Conservation (phyloP, 768 basidiomycete species). For the Lactifluus rugatus region DNA sequence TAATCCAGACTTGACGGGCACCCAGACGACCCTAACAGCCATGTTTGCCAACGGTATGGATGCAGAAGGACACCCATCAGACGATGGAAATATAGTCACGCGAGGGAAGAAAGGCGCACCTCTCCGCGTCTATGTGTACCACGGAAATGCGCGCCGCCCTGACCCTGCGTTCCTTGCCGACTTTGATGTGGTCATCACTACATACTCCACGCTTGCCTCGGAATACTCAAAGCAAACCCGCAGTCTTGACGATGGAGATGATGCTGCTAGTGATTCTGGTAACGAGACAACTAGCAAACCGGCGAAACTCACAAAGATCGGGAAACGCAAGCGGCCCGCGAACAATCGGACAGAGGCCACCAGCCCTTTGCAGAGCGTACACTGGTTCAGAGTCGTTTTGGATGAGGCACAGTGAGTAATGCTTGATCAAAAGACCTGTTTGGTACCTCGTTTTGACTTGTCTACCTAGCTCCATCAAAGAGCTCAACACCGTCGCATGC, state of each 20-base stretch:
- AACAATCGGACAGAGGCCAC: constrained; percentile 40
- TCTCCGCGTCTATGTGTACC: constrained; percentile 89
- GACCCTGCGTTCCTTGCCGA: constrained; percentile 84
- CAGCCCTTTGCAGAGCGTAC: constrained; percentile 85
- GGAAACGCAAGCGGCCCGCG: constrained; percentile 28
- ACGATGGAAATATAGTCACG: neutral
- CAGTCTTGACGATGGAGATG: constrained; percentile 60
- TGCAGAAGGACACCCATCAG: neutral
- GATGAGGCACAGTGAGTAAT: constrained; percentile 90
- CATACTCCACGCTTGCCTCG: constrained; percentile 89
- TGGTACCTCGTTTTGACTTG: neutral
- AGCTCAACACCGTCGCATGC: constrained; percentile 87
- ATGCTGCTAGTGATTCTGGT: constrained; percentile 53
- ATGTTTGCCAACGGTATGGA: constrained; percentile 10
- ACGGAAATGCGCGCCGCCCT: constrained; percentile 79
- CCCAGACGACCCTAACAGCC: constrained; percentile 29
- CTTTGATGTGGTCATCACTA: constrained; percentile 96
- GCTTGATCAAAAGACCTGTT: neutral
- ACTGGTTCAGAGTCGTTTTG: constrained; percentile 93
- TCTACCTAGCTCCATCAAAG: constrained; percentile 79
- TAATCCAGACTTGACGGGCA: constrained; percentile 24
- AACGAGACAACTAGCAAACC: constrained; percentile 52
- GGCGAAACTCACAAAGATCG: constrained; percentile 52
- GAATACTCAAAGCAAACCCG: constrained; percentile 87
- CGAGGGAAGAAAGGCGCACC: constrained; percentile 26